Percentiles rank a stretch among this genome's conserved stretches.
Evolutionary conservation across 2,329 filamentous ascomycete genomes (phyloP).

Genomic region (Albifimbria verrucaria): DNA sequence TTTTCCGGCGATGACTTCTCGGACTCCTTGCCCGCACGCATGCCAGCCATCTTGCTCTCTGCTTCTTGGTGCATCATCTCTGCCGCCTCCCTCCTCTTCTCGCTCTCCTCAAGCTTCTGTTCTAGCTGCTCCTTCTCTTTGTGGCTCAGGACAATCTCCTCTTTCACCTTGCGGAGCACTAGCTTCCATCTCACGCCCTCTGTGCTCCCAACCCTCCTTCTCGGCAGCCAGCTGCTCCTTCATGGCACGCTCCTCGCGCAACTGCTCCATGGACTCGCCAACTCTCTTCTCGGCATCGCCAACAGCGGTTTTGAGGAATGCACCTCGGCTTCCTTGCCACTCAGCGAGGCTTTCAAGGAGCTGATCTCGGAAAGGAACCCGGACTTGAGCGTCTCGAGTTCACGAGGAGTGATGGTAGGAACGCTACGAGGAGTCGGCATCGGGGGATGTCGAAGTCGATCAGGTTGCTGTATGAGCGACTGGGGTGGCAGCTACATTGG

Average conservation of each 20-base stretch:
- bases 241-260: slow-evolving; percentile 70
- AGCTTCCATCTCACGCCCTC: slow-evolving; percentile 80
- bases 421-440: slow-evolving; percentile 89
- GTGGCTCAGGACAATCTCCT: slow-evolving; percentile 75
- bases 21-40: slow-evolving; percentile 59
- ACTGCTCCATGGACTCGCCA: slow-evolving; percentile 77
- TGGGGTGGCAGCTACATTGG: slow-evolving; percentile 38
- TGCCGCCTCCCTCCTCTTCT: slow-evolving; percentile 69
- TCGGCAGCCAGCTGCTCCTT: slow-evolving; percentile 73
- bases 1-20: slow-evolving; percentile 33
- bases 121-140: slow-evolving; percentile 78
- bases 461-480: slow-evolving; percentile 61
- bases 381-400: slow-evolving; percentile 90
- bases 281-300: slow-evolving; percentile 89
- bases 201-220: slow-evolving; percentile 78
- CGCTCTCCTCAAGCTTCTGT: slow-evolving; percentile 71
- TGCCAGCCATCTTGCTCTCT: slow-evolving; percentile 70
- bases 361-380: slow-evolving; percentile 89
- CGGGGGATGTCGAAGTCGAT: slow-evolving; percentile 81
- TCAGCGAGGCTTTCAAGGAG: slow-evolving; percentile 86
- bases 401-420: slow-evolving; percentile 84
- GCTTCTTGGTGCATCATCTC: slow-evolving; percentile 75
- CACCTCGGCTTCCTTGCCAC: slow-evolving; percentile 90
- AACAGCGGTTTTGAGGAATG: slow-evolving; percentile 83
- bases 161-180: slow-evolving; percentile 76